Base-by-base conservation (phyloP, 2,329 filamentous ascomycete genomes). In the Alternaria gaisen region DNA sequence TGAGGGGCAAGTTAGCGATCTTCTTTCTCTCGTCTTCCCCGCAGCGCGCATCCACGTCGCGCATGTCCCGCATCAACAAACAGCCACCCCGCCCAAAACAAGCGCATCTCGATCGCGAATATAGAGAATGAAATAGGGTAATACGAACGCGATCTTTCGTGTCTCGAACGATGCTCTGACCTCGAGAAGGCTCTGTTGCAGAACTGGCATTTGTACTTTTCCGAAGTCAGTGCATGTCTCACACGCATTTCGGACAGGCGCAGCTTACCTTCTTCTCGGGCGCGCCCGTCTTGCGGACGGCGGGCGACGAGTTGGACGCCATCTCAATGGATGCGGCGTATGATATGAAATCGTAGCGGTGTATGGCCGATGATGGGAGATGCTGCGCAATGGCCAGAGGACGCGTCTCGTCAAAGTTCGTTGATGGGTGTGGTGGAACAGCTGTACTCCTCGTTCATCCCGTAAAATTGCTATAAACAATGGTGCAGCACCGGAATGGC, bases 141-240 rank as follows among this genome's bases (percentile, higher is more conserved):
- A 36, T 36, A 94, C 94, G 86, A 95, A 98, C 95, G 95, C 80
- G 93, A 97, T 83, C 95, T 88, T 83, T 99, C 95, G 82, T 99
- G 95, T 81, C 95, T 88, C 82, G 93, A 97, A 73, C 95, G 89
- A 81, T 99, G 95, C 82, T 99, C 95, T 80, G 93, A 97, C 80
- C 95, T 87, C 83, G 94, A 97, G 81, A 99, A 99, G 67, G 95
- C 95, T 81, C 95, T 88, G 83, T 94, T 94, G 85, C 95, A 98
- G 82, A 97, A 98, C 28, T 30, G 28, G 32, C 32, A 36, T 12
- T 36, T 36, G 32, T 36, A 36, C 14, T 36, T 6, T 36, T 9
- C 16, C 16, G 5, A 38, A n/a, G 34, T 38, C 34, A 38, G 34
- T n/a, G 16, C 6, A n/a, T n/a, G 34, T 38, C 34, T 38, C 34